Evolutionary conservation across 129 eudicot genomes (phyloP), one percentile per base, ranked within the genome.

Genomic region (Ambrosia artemisiifolia): DNA sequence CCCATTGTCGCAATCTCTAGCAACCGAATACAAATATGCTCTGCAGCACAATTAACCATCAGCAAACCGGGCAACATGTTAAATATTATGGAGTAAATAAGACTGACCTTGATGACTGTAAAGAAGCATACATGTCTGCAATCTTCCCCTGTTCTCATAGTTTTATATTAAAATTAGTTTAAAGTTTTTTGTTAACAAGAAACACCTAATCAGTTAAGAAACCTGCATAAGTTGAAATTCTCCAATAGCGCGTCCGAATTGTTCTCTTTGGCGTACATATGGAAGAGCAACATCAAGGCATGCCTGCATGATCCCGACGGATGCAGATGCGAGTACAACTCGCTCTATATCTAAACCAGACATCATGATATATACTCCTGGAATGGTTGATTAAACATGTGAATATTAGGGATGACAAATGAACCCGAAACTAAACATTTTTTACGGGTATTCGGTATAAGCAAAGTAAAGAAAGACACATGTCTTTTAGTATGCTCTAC

Each of bases 301-400:
- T 49, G 96, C 96, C 71, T 93, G 98, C 98, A 93, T 93, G 32
- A 89, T 78, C n/a, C 98, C 98, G 57, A 93, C 66, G 16, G 98
- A 96, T 50, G 85, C 98, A 54, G 87, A 81, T 47, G 98, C 85
- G 33, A 93, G 62, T 66, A 93, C 96, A 50, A 87, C 86, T 81
- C 98, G 6, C 43, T 82, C 83, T 93, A 93, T 63, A 82, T 93
- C 98, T 60, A 93, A 75, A 73, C 98, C 98, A 13, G 96, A 89
- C 96, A 93, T 81, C 98, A 93, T 80, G 13, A 93, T 85, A 81
- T 93, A 93, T 48, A 93, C 98, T 33, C 98, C 98, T 93, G 88
- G 20, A 47, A 54, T 9, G 14, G 6, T 3, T 35, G 5, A 24
- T 24, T 24, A 24, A 24, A 24, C 63, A 48, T 48, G 48, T 50